Evolutionary conservation across 2,329 filamentous ascomycete species (phyloP).

Genomic region (Colletotrichum zoysiae): DNA sequence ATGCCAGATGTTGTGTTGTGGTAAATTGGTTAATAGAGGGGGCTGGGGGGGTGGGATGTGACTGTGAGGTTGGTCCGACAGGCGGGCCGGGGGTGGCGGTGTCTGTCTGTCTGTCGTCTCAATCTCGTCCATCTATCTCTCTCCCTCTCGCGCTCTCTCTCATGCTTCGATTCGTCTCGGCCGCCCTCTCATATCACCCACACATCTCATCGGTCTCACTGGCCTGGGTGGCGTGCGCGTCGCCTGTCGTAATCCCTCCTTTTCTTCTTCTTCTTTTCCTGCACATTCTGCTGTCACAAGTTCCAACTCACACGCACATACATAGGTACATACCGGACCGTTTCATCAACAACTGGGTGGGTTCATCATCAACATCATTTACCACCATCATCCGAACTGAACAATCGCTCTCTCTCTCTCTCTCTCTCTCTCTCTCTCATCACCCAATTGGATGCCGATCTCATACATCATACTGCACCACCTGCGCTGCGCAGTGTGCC

Average conservation of each 20-base stretch:
- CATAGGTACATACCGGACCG: too few species aligned
- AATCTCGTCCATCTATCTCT: constrained; percentile 3
- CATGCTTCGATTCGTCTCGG: constrained; percentile 2
- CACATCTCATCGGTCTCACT: constrained; percentile 7
- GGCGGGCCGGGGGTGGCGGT: constrained; percentile 35
- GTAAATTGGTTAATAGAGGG: constrained; percentile 36
- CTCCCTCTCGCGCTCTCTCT: not conserved
- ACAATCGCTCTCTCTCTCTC: not conserved
- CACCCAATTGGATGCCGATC: not conserved
- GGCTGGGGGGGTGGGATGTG: constrained; percentile 19
- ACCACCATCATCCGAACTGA: not conserved
- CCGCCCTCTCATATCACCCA: constrained; percentile 10
- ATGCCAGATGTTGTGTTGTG: constrained; percentile 7
- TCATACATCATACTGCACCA: not conserved
- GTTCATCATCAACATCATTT: not conserved
- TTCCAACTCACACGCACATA: not conserved
- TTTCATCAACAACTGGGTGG: not conserved
- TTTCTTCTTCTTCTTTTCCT: too few species aligned
- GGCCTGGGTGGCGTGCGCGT: constrained; percentile 17
- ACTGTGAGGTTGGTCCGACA: constrained; percentile 25
- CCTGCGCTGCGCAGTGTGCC: not conserved
- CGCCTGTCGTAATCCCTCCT: not conserved
- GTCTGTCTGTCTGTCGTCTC: constrained; percentile 22
- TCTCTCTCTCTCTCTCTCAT: not conserved
- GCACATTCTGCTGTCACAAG: not conserved